Conservation (phyloP, 2,329 filamentous ascomycete species). For the Acrocalymma vagum region DNA sequence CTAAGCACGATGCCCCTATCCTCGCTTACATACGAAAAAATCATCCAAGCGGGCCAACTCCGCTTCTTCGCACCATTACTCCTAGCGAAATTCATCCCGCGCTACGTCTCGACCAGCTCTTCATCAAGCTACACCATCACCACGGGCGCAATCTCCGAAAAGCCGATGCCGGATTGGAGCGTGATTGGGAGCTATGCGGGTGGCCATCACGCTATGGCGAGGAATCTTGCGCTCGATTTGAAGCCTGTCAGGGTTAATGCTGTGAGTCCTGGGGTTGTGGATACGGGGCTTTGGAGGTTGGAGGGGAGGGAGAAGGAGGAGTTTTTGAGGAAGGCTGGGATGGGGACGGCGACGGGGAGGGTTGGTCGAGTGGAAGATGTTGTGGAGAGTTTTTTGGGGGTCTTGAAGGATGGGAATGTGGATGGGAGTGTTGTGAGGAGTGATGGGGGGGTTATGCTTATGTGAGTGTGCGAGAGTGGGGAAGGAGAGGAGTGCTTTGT, state of each 20-base stretch:
- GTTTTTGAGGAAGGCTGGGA: conserved; percentile 27
- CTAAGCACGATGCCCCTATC: conserved; percentile 51
- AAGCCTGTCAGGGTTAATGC: conserved; percentile 70
- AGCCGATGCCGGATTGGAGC: conserved; percentile 62
- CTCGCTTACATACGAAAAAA: conserved; percentile 51
- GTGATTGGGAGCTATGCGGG: conserved; percentile 59
- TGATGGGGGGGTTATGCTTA: conserved; percentile 48
- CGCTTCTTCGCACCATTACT: conserved; percentile 62
- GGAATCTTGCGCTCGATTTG: conserved; percentile 69
- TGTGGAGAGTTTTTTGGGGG: conserved; percentile 57
- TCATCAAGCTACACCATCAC: conserved; percentile 65
- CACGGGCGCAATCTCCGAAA: conserved; percentile 60
- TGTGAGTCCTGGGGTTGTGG: conserved; percentile 64
- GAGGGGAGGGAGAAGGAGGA: conserved; percentile 33
- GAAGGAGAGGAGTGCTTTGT: no score
- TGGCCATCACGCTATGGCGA: conserved; percentile 62
- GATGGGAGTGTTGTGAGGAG: conserved; percentile 55
- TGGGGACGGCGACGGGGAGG: conserved; percentile 34
- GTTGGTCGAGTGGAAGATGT: conserved; percentile 41
- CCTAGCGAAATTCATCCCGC: conserved; percentile 59
- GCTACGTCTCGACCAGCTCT: conserved; percentile 53
- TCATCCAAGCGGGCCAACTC: conserved; percentile 56
- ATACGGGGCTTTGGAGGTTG: conserved; percentile 54
- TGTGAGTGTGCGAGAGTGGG: conserved; percentile 9
- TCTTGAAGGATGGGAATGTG: conserved; percentile 57